A percentile compares a stretch with the other conserved stretches of the same genome.
phyloP scores from a whole-genome alignment of 2,329 filamentous ascomycete genomes.

The Basipetospora sp. region DNA sequence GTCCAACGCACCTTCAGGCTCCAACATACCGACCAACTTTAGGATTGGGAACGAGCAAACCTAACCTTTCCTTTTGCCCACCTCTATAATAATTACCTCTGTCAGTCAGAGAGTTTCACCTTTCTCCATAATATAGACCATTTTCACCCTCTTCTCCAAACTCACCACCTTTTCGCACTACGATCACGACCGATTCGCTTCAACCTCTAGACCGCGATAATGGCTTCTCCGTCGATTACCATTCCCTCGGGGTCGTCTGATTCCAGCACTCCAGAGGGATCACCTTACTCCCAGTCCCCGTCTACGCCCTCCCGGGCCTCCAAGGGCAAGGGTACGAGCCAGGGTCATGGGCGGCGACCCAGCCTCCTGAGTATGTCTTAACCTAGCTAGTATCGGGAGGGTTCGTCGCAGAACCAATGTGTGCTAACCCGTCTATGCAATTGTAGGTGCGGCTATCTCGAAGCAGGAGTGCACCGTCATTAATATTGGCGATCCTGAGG shows the following conservation, averaged over 20 bases:
- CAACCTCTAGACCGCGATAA: not conserved
- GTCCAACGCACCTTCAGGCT: no score
- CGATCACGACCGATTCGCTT: not conserved
- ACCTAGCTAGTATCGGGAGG: not conserved
- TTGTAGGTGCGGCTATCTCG: constrained; percentile 51
- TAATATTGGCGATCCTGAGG: constrained; percentile 61
- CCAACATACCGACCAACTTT: no score
- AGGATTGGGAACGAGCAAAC: no score
- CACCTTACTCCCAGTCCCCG: constrained; percentile 42
- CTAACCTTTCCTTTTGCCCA: no score
- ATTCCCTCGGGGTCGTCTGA: constrained; percentile 53
- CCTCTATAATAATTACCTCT: no score
- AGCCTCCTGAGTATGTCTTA: constrained; percentile 42
- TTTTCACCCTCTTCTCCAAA: no score
- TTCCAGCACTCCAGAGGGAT: constrained; percentile 24
- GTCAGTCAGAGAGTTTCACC: no score
- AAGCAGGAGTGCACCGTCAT: constrained; percentile 68
- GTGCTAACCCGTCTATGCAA: constrained; percentile 10
- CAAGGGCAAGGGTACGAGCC: constrained; percentile 23
- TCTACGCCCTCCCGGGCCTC: constrained; percentile 29
- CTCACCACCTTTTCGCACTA: not conserved
- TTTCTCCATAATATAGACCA: no score
- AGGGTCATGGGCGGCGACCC: constrained; percentile 40
- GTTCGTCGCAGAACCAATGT: not conserved
- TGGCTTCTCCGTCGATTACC: constrained; percentile 5